These are phyloP conservation scores for Smittium culicis DNA, from an alignment of 371 early-diverging fungal genomes.

Conservation along the genomic window DNA sequence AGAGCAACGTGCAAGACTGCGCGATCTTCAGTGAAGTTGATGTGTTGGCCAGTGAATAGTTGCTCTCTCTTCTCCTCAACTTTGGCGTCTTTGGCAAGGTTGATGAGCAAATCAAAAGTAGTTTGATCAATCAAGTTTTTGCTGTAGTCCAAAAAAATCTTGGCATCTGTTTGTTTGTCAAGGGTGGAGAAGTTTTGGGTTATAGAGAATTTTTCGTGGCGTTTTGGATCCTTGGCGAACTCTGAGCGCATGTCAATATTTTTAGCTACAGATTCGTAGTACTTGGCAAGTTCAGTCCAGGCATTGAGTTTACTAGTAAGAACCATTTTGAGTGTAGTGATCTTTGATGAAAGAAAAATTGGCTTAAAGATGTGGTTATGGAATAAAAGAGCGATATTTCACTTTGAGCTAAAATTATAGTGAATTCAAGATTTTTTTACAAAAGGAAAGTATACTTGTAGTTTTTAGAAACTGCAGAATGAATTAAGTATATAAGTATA, in stretches of 20 bases:
- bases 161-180: conserved; percentile 39
- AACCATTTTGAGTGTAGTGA: conserved; percentile 37
- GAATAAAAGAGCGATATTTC: too few species aligned
- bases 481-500: too few species aligned
- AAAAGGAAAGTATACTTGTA: too few species aligned
- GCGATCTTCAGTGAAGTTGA: conserved; percentile 97
- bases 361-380: too few species aligned
- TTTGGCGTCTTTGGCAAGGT: conserved; percentile 69
- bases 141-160: conserved; percentile 80
- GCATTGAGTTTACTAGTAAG: conserved; percentile 53
- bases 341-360: too few species aligned
- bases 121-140: conserved; percentile 80
- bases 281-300: conserved; percentile 72
- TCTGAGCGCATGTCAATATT: conserved; percentile 58
- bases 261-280: conserved; percentile 64
- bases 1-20: conserved; percentile 94
- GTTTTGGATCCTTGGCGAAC: conserved; percentile 54
- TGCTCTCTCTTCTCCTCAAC: conserved; percentile 70
- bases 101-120: conserved; percentile 59
- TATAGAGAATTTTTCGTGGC: conserved; percentile 65
- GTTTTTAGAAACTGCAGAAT: too few species aligned
- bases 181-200: conserved; percentile 44
- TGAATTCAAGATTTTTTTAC: too few species aligned
- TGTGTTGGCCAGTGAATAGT: conserved; percentile 91
- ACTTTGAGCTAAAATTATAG: too few species aligned